Evolutionary conservation across 2,329 filamentous ascomycete genomes (phyloP).

Genomic region (Verticillium klebahnii): DNA sequence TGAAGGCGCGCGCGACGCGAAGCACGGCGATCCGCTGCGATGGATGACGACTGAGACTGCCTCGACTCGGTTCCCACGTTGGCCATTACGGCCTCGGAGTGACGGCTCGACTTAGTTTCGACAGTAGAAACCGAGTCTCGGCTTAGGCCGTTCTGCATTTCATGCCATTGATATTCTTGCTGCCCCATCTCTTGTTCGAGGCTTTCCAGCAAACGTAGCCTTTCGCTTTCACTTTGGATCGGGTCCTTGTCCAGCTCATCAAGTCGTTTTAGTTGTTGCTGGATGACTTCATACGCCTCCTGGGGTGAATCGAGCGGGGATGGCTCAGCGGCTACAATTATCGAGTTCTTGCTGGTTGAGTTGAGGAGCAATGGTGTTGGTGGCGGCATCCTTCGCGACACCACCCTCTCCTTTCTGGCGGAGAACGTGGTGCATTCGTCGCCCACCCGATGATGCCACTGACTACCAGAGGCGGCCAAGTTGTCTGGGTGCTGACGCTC

Average conservation of each 20-base stretch:
- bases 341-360: conserved; percentile 31
- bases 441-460: conserved; percentile 55
- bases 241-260: conserved; percentile 34
- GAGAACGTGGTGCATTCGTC: conserved; percentile 57
- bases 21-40: conserved; percentile 31
- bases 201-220: conserved; percentile 49
- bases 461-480: conserved; percentile 17
- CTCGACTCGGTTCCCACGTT: neutral
- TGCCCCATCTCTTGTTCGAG: conserved; percentile 58
- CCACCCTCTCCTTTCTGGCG: conserved; percentile 37
- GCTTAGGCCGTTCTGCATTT: conserved; percentile 47
- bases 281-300: conserved; percentile 43
- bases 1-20: conserved; percentile 32
- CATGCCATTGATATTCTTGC: conserved; percentile 56
- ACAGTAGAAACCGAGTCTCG: conserved; percentile 47
- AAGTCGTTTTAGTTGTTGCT: conserved; percentile 45
- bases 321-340: conserved; percentile 42
- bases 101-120: conserved; percentile 24
- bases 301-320: conserved; percentile 50
- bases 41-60: conserved; percentile 21
- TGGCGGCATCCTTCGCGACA: conserved; percentile 48
- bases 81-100: conserved; percentile 20
- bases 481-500: conserved; percentile 2
- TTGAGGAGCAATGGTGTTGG: conserved; percentile 52
- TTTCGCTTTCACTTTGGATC: conserved; percentile 32